A percentile compares a stretch with the other conserved stretches of the same genome.
phyloP scores from a whole-genome alignment of 352 stramenopile species.

The Pythium folliculosum region DNA sequence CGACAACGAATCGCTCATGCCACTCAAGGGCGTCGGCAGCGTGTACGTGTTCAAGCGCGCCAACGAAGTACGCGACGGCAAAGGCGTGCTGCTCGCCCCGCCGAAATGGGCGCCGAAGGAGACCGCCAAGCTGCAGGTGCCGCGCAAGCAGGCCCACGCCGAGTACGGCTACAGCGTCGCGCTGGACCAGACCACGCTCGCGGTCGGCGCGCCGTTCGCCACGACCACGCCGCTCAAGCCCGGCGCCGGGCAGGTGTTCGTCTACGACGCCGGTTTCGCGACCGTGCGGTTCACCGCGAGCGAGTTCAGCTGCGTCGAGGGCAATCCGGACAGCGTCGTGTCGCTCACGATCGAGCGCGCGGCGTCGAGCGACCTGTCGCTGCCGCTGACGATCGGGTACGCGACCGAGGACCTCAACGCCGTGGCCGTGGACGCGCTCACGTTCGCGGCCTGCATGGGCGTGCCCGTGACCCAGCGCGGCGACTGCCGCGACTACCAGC shows the following conservation, averaged over 20 bases:
- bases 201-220: constrained; percentile 61
- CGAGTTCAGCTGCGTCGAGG: constrained; percentile 67
- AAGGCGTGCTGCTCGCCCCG: constrained; percentile 57
- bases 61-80: constrained; percentile 68
- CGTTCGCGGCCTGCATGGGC: constrained; percentile 61
- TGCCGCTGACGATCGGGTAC: constrained; percentile 64
- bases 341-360: constrained; percentile 56
- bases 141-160: constrained; percentile 58
- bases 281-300: constrained; percentile 58
- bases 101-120: constrained; percentile 75
- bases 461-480: constrained; percentile 55
- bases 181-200: constrained; percentile 54
- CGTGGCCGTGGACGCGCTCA: constrained; percentile 49
- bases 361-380: constrained; percentile 38
- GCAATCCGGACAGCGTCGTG: constrained; percentile 53
- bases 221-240: constrained; percentile 43
- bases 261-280: constrained; percentile 61
- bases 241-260: constrained; percentile 59
- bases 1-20: constrained; percentile 27
- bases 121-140: constrained; percentile 75
- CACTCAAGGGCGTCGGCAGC: constrained; percentile 52
- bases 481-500: constrained; percentile 77
- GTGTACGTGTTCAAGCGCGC: constrained; percentile 70
- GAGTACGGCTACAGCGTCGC: constrained; percentile 58
- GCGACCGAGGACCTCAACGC: constrained; percentile 79